Base-by-base conservation (phyloP, 2,329 filamentous ascomycete genomes). In the Calonectria pseudoreteaudii region DNA sequence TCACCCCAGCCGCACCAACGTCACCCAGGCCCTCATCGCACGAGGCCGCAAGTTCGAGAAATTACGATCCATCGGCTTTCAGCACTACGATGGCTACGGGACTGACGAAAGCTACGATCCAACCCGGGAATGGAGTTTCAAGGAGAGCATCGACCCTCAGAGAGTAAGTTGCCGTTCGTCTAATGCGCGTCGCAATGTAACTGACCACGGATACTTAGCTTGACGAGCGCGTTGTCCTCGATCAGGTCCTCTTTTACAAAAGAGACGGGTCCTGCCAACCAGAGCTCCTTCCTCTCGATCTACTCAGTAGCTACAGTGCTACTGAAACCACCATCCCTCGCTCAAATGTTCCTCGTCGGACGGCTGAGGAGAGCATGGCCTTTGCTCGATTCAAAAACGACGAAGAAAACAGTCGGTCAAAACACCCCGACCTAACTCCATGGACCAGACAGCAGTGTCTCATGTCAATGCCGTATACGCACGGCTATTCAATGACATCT, bases 391-490 rank as follows among this genome's bases (percentile, higher is more conserved):
- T 62, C 34, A 9, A 30, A 30, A 6, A 4, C 1, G 38, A 38
- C 36, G 34, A 62, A 4, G 26, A 62, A 13, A 26, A 26, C 8
- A 16, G 34, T 2, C 56, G 26, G 14, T 38, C 34, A 10, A 38
- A n/a, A 18, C 14, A 23, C 4, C 38, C 58, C 11, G 66, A 73
- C 23, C 28, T 44, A 10, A 23, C 52, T 34, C 50, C 49, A 9
- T 70, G 67, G 67, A 75, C 64, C 1, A 67, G 75, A 20, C 36
- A 64, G 6, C 58, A 77, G n/a, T 72, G 73, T 7, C 31, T 74
- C 62, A 7, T 74, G 23, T 26, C 75, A 2, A 31, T 72, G 10
- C 66, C 73, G 1, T 28, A 31, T 20, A 68, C 71, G 0, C 66
- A 36, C 1, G 74, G 71, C 3, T 77, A 74, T 16, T 60, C 73